A percentile compares a stretch with the other conserved stretches of the same genome.
Evolutionary conservation across 2,329 filamentous ascomycete genomes (phyloP).

Genomic region (Plectosphaerella plurivora): DNA sequence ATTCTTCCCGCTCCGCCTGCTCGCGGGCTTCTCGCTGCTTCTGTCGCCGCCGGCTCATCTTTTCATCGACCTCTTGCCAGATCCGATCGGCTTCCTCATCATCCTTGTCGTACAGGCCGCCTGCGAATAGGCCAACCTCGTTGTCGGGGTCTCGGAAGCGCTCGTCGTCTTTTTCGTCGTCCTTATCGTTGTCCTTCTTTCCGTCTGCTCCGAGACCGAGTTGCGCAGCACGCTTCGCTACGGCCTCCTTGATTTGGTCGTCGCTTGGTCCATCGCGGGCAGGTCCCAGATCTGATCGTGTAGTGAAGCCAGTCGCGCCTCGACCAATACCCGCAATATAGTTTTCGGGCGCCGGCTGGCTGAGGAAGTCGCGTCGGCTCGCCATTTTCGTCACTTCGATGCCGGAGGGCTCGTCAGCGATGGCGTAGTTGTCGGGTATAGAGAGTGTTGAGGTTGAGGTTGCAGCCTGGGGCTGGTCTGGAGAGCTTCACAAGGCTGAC

Average conservation of each 20-base stretch:
- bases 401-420: not conserved
- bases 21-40: slow-evolving; percentile 93
- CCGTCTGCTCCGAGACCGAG: slow-evolving; percentile 66
- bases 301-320: slow-evolving; percentile 97
- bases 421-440: not conserved
- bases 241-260: slow-evolving; percentile 96
- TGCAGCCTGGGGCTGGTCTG: not conserved
- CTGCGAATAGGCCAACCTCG: slow-evolving; percentile 91
- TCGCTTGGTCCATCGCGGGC: slow-evolving; percentile 93
- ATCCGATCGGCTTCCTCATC: slow-evolving; percentile 97
- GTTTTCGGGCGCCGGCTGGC: slow-evolving; percentile 78
- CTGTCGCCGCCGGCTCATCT: slow-evolving; percentile 88
- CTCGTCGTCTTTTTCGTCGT: slow-evolving; percentile 69
- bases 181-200: slow-evolving; percentile 67
- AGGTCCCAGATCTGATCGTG: slow-evolving; percentile 91
- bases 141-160: slow-evolving; percentile 96
- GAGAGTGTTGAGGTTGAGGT: not conserved
- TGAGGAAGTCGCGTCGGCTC: slow-evolving; percentile 77
- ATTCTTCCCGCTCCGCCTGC: slow-evolving; percentile 84
- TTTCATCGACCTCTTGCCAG: slow-evolving; percentile 93
- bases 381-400: slow-evolving; percentile 34
- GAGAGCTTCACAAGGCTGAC: not conserved
- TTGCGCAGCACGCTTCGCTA: slow-evolving; percentile 86
- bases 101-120: slow-evolving; percentile 93
- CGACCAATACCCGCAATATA: slow-evolving; percentile 95